Conservation (phyloP, 2,329 filamentous ascomycete species). For the Trichothecium sympodiale region DNA sequence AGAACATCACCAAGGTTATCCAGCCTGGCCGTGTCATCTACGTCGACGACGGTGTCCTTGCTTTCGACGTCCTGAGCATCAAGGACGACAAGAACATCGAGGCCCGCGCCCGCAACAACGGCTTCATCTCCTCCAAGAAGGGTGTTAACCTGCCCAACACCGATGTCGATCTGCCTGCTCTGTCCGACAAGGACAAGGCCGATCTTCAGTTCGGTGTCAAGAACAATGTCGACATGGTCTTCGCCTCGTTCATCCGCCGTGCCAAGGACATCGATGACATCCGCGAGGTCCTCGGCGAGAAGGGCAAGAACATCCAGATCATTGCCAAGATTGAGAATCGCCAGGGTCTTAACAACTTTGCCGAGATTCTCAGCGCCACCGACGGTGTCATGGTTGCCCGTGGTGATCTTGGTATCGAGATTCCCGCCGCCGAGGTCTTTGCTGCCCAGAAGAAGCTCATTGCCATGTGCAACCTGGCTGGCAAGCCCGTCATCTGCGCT, state of each 20-base stretch:
- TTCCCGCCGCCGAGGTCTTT: slow-evolving; percentile 96
- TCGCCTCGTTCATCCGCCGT: slow-evolving; percentile 94
- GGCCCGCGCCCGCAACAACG: slow-evolving; percentile 87
- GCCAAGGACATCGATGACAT: slow-evolving; percentile 90
- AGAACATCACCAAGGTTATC: slow-evolving; percentile 99
- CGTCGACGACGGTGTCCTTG: slow-evolving; percentile 95
- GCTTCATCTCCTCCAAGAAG: slow-evolving; percentile 97
- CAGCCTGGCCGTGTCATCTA: slow-evolving; percentile 85
- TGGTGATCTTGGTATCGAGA: slow-evolving; percentile 93
- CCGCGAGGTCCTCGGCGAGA: slow-evolving; percentile 78
- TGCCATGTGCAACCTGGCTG: slow-evolving; percentile 98
- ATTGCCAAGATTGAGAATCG: slow-evolving; percentile 99
- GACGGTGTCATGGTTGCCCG: slow-evolving; percentile 99
- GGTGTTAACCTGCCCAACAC: slow-evolving; percentile 98
- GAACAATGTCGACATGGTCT: slow-evolving; percentile 98
- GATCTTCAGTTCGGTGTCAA: slow-evolving; percentile 94
- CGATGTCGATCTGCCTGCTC: slow-evolving; percentile 91
- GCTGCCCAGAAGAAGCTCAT: slow-evolving; percentile 99
- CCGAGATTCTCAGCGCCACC: slow-evolving; percentile 88
- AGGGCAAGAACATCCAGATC: slow-evolving; percentile 95
- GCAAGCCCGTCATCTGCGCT: slow-evolving; percentile 97
- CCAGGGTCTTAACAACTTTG: slow-evolving; percentile 99
- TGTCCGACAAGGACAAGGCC: slow-evolving; percentile 95
- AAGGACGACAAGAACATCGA: slow-evolving; percentile 82
- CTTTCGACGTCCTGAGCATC: slow-evolving; percentile 84